Evolutionary conservation across 148 eudicot genomes (phyloP), one percentile per base, ranked within the genome.

Genomic region (Linanthus parryae): DNA sequence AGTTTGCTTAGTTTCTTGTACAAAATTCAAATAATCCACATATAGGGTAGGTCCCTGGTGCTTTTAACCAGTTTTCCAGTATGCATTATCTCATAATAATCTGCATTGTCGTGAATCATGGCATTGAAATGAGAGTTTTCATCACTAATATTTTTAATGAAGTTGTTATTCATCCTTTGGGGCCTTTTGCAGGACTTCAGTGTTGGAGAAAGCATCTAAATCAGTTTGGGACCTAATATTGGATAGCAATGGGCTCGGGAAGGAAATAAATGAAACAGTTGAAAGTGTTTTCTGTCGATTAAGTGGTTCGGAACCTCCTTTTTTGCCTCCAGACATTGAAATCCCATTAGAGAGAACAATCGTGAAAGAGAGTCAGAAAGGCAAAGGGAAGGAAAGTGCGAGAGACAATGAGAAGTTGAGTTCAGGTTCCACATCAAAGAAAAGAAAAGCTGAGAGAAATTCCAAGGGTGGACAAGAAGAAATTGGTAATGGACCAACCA

Each of bases 181-280:
- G n/a, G n/a, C n/a, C n/a, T 38, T 28, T 46, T 73, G 73, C 85
- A 94, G 96, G 57, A 73, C 70, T 17, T 83, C 96, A n/a, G 99
- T 84, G 69, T 90, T 94, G 47, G 99, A 94, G 73, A 94, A 84
- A 74, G 99, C 96, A 42, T 88, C 99, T 28, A 88, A 74, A 65
- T 84, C 94, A 36, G 96, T 94, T 22, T 94, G 96, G 99, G 96
- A 94, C 29, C 45, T 94, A 54, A 80, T 88, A 28, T 64, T 94
- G 62, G 99, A 88, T 63, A 70, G 73, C 5, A 72, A 73, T 38
- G 95, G 77, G 3, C 61, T 94, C 12, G 95, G 99, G 44, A 88
- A 78, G 66, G 96, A 94, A 67, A 88, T 94, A 47, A 79, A 50
- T 44, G 99, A 94, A 60, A 94, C 82, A 8, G 96, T 94, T 29